Evolutionary conservation across 1,139 yeast genomes (phyloP).

Genomic region (Pichia sp.): DNA sequence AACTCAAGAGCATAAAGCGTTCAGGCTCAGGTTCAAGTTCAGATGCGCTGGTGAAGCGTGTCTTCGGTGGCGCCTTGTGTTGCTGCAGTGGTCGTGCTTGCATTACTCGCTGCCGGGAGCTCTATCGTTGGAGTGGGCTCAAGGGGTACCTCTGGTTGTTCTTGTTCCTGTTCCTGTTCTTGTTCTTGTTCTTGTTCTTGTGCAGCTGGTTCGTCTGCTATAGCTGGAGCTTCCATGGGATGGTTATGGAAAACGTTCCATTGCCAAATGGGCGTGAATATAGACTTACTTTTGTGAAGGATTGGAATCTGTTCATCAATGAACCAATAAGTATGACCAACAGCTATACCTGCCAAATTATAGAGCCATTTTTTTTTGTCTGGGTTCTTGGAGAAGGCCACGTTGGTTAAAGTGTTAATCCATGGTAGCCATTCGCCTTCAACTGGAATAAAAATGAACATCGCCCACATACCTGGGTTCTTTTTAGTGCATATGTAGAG

Average conservation of each 20-base stretch:
- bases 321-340: constrained; percentile 39
- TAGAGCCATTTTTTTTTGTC: constrained; percentile 15
- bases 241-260: too few species aligned
- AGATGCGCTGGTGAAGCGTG: constrained; percentile 4
- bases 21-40: background rate
- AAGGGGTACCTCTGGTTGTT: background rate
- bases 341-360: constrained; percentile 32
- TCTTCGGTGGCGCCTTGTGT: constrained; percentile 5
- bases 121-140: background rate
- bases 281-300: constrained; percentile 26
- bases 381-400: background rate
- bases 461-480: constrained; percentile 32
- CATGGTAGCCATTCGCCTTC: constrained; percentile 32
- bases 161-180: background rate
- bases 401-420: constrained; percentile 20
- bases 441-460: constrained; percentile 4
- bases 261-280: constrained; percentile 26
- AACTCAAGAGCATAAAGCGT: background rate
- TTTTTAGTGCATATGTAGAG: constrained; percentile 41
- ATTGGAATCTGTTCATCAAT: constrained; percentile 38
- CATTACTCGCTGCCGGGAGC: too few species aligned
- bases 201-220: too few species aligned
- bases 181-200: background rate
- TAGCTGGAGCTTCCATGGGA: too few species aligned
- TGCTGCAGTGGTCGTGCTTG: background rate